Evolutionary conservation across 2,329 filamentous ascomycete genomes (phyloP).

Genomic region (Aspergillus calidoustus): DNA sequence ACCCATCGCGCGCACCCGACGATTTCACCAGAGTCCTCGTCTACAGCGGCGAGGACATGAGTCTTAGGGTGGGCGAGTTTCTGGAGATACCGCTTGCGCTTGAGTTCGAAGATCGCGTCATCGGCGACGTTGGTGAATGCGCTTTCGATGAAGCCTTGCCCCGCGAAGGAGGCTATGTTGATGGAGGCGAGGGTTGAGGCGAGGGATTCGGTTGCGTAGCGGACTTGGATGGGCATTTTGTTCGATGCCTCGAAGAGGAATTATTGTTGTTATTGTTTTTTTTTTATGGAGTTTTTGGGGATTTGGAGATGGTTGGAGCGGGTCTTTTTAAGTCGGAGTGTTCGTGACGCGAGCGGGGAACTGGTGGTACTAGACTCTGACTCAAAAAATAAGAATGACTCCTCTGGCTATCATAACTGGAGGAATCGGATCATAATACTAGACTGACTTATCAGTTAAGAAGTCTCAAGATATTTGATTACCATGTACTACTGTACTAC

Average conservation of each 20-base stretch:
- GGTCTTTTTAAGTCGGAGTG: background rate
- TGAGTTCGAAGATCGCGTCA: constrained; percentile 38
- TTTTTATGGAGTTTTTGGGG: background rate
- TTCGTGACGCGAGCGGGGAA: no score
- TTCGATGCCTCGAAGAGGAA: no score
- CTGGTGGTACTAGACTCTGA: no score
- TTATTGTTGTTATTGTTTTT: no score
- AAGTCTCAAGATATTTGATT: no score
- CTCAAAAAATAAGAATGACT: no score
- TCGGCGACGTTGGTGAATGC: constrained; percentile 30
- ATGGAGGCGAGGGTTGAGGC: constrained; percentile 47
- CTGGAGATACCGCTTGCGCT: constrained; percentile 39
- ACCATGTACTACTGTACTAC: no score
- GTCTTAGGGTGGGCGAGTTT: constrained; percentile 48
- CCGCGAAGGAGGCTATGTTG: constrained; percentile 53
- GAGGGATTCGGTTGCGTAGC: constrained; percentile 49
- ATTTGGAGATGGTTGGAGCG: background rate
- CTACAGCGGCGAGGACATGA: constrained; percentile 48
- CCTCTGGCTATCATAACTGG: background rate
- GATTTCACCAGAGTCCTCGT: constrained; percentile 33
- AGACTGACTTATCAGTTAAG: no score
- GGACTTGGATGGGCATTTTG: constrained; percentile 31
- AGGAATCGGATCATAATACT: no score
- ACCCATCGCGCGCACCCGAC: constrained; percentile 58
- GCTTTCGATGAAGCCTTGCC: constrained; percentile 41